Base-by-base conservation (phyloP, 805 yeast genomes). In the Grigorovia transvaalensis region DNA sequence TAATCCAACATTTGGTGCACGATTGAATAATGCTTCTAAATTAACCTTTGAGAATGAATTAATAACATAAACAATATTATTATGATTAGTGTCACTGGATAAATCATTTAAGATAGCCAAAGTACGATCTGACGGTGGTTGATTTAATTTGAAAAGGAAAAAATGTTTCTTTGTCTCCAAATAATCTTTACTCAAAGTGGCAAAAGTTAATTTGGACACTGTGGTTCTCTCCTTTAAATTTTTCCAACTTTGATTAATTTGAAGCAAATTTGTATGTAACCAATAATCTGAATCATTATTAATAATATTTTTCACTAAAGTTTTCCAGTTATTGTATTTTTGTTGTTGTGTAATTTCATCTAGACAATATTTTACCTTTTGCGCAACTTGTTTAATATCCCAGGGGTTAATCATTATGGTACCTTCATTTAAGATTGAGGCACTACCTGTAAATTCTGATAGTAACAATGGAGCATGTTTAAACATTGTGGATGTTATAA, bases 381-480 rank as follows among this genome's bases (percentile, higher is more conserved):
- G 74, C 0, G 93, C 73, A 52, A 88, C 80, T 51, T 77, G 76
- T 46, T 74, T 76, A 30, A 78, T 73, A 67, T 89, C 91, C 95
- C 97, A 93, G 1, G 99, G 99, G 61, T 93, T 93, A 42, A 91
- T 82, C 38, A 88, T 66, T 2, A 86, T 54, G 2, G 96, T 83
- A 15, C 93, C 90, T 20, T 78, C 70, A 15, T 74, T 74, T 52
- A 93, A 72, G 8, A 90, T 79, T 7, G 84, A 77, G 0, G 98
- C 96, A 12, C 96, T 86, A 1, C 99, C 99, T 0, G 96, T 89
- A 60, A 93, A 93, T 67, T 93, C 99, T 40, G 96, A 85, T 49
- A 93, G 67, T 48, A 93, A 76, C 55, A 91, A 75, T 1, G 96
- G 96, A 0, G 96, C 84, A 56, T 84, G 81, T 54, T 79, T 79